Evolutionary conservation across 768 basidiomycete species (phyloP), one percentile per base, ranked within the genome.

Genomic region (Leucosporidium creatinivorum): DNA sequence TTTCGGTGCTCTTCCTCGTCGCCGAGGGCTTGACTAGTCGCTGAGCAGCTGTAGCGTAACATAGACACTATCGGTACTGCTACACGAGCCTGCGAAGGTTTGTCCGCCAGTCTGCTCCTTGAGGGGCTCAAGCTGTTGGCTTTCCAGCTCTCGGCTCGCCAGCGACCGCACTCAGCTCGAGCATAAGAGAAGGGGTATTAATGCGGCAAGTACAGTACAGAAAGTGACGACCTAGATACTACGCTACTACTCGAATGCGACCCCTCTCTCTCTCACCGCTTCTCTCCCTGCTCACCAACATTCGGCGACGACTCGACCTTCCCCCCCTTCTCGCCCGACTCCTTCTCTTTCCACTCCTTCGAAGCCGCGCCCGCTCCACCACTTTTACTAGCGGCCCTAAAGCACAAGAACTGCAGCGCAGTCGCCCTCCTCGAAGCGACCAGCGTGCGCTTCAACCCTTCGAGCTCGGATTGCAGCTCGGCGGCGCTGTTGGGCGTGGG

Each of bases 371-470:
- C 39, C 39, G 28, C 21, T 49, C 63, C 15, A 61, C 36, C 18
- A 52, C 21, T 30, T 49, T 66, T 69, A 49, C 39, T 44, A 8
- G 39, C 39, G 8, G 39, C 39, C 39, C 62, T 64, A 62, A 70
- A 70, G 59, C 94, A 98, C 76, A 97, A 80, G 73, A 96, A 98
- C 77, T 96, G 91, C 63, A 96, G 88, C 9, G 89, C 90, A 8
- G 96, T 98, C 59, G 91, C 89, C 62, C 89, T 83, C 54, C 93
- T 84, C 30, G 90, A 88, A 68, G 94, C 92, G 50, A 86, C 86
- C 64, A 98, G 79, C 28, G 88, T 92, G 81, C 87, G 89, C 81
- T 93, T 93, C 64, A 99, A 88, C 15, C 87, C 86, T 74, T 97
- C 91, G 61, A 99, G 82, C 75, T 92, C 88, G 25, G 81, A 80